Evolutionary conservation across 192 early-diverging fungal genomes (phyloP).

Genomic region (Podila epigama): DNA sequence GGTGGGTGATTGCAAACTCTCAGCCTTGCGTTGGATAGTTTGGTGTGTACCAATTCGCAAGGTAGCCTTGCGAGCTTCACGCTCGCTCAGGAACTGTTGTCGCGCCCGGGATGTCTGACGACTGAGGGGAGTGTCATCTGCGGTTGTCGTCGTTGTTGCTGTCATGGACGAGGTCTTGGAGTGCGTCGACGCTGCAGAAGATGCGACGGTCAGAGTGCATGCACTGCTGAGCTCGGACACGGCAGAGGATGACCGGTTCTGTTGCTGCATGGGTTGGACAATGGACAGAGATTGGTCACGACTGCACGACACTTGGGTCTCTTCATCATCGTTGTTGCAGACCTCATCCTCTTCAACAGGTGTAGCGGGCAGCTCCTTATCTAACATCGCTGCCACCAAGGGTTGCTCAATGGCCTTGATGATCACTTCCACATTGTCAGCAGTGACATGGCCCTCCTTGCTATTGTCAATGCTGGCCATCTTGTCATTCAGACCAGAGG

Average conservation of each 20-base stretch:
- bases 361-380: constrained; percentile 4
- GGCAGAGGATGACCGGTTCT: constrained; percentile 6
- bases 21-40: constrained; percentile 18
- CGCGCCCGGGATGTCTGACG: constrained; percentile 3
- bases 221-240: constrained; percentile 19
- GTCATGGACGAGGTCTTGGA: constrained; percentile 14
- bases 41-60: constrained; percentile 15
- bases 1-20: constrained; percentile 26
- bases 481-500: not conserved
- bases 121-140: not conserved
- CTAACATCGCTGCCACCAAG: too few relatives aligned
- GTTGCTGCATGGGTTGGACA: not conserved
- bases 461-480: too few relatives aligned
- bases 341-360: not conserved
- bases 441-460: too few relatives aligned
- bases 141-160: not conserved
- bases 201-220: constrained; percentile 4
- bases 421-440: too few relatives aligned
- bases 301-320: not conserved
- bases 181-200: constrained; percentile 9
- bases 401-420: too few relatives aligned
- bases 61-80: constrained; percentile 27
- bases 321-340: too few relatives aligned
- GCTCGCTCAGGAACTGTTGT: constrained; percentile 23
- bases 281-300: not conserved